Percentiles rank a stretch among this genome's conserved stretches.
phyloP scores from a whole-genome alignment of 768 basidiomycete species.

The Phaffia tasmanica region DNA sequence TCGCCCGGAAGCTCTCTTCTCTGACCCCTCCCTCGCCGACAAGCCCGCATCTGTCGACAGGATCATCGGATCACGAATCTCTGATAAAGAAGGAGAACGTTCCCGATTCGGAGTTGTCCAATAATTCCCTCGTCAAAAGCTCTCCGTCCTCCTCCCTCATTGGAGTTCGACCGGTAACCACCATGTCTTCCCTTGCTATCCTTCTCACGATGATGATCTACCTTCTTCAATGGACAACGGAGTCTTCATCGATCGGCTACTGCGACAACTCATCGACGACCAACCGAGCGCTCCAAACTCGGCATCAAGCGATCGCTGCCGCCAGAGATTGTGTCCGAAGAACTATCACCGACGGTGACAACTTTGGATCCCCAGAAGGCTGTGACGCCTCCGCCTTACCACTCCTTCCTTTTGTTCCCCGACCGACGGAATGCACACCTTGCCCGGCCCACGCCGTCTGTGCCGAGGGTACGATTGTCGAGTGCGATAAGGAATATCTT shows the following conservation, averaged over 20 bases:
- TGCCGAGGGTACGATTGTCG: constrained; percentile 31
- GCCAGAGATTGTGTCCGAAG: constrained; percentile 30
- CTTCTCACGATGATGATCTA: constrained; percentile 14
- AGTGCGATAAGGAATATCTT: constrained; percentile 39
- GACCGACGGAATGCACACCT: constrained; percentile 35
- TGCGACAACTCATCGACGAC: constrained; percentile 36
- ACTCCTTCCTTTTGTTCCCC: constrained; percentile 32
- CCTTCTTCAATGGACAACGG: constrained; percentile 13
- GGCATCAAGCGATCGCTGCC: constrained; percentile 26
- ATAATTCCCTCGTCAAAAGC: neutral
- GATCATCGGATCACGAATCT: constrained; percentile 4
- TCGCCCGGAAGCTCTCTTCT: constrained; percentile 12
- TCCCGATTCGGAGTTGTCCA: neutral
- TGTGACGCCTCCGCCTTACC: constrained; percentile 36
- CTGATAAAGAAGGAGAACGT: neutral
- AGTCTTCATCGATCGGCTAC: constrained; percentile 33
- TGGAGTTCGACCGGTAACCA: neutral
- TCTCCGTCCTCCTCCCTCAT: constrained; percentile 1
- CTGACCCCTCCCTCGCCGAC: neutral
- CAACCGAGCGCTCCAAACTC: constrained; percentile 32
- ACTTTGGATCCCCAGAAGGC: constrained; percentile 24
- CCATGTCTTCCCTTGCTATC: constrained; percentile 10
- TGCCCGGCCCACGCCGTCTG: constrained; percentile 40
- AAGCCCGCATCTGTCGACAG: neutral
- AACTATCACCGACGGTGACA: constrained; percentile 26